Base-by-base conservation (phyloP, 345 rosid species). In the Melaleuca alternifolia region DNA sequence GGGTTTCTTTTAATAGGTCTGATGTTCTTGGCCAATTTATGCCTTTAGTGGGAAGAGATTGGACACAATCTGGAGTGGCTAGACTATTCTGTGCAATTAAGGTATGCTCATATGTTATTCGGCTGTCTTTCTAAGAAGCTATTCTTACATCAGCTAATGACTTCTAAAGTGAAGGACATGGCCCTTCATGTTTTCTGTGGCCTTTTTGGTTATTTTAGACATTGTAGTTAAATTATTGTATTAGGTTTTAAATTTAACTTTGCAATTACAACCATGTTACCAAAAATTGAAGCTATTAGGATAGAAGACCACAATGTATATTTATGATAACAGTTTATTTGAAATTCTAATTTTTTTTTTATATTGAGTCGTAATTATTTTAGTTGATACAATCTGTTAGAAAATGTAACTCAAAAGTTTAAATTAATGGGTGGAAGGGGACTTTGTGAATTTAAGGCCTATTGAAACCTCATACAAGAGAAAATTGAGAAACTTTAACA, bases 31-130 rank as follows among this genome's bases (percentile, higher is more conserved):
- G 99, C 87, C 99, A 96, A 90, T 93, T 96, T 89, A 96, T 96
- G 99, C 99, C 99, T 89, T 91, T 96, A 92, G 96, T 96, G 88
- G 99, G 99, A 87, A 95, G 93, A 88, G 99, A 96, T 88, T 96
- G 99, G 99, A 93, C 99, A 53, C 99, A 96, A 87, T 94, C 98
- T 86, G 99, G 99, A 83, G 99, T 96, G 65, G 97, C 99, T 88
- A 93, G 90, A 89, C 98, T 96, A 87, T 96, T 96, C 87, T 95
- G 93, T 54, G 99, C 98, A 30, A 96, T 96, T 85, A 93, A 96
- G 98, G 99, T 95, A 84, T 84, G 85, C 12, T 71, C 46, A 65
- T 65, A 18, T 65, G 12, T 71, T 26, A 57, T 85, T 83, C 53
- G 46, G 54, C 51, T 41, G 59, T 48, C 85, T 52, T 52, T 57